Evolutionary conservation across 345 rosid species (phyloP).

Genomic region (Nasturtium officinale): DNA sequence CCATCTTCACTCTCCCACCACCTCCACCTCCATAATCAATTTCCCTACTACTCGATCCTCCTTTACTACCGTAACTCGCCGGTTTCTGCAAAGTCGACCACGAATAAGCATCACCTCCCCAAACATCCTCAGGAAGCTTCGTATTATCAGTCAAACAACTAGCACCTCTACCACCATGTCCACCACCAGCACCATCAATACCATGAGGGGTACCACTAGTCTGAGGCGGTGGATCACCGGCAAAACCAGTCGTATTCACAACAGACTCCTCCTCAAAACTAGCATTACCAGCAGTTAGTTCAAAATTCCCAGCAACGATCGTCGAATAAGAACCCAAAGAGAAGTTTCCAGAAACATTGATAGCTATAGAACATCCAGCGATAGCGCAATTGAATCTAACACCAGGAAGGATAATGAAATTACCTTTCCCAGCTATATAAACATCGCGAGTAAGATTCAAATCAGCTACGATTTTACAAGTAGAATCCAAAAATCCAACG

Average conservation of each 20-base stretch:
- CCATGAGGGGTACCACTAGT: conserved; percentile 94
- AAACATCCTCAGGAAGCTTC: conserved; percentile 84
- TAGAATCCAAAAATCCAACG: conserved; percentile 72
- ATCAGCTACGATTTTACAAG: conserved; percentile 79
- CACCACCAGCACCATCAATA: conserved; percentile 87
- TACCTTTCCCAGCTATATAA: conserved; percentile 80
- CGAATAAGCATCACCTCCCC: conserved; percentile 98
- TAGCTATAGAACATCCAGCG: conserved; percentile 66
- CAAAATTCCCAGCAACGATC: conserved; percentile 67
- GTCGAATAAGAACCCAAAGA: conserved; percentile 64
- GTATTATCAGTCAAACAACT: conserved; percentile 61
- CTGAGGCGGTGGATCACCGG: conserved; percentile 82
- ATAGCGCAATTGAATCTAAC: conserved; percentile 65
- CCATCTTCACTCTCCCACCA: conserved; percentile 74
- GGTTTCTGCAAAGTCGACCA: conserved; percentile 81
- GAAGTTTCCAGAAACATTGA: conserved; percentile 79
- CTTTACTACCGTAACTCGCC: conserved; percentile 79
- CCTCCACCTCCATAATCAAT: conserved; percentile 87
- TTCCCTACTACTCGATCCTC: conserved; percentile 81
- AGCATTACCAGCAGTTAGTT: conserved; percentile 66
- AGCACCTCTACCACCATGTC: conserved; percentile 97
- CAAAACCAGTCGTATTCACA: conserved; percentile 81
- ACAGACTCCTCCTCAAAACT: conserved; percentile 60
- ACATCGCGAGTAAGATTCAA: conserved; percentile 78
- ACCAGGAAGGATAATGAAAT: conserved; percentile 65